These are phyloP conservation scores for Craspedostauros australis DNA, from an alignment of 108 stramenopile genomes.

Conservation along the genomic window DNA sequence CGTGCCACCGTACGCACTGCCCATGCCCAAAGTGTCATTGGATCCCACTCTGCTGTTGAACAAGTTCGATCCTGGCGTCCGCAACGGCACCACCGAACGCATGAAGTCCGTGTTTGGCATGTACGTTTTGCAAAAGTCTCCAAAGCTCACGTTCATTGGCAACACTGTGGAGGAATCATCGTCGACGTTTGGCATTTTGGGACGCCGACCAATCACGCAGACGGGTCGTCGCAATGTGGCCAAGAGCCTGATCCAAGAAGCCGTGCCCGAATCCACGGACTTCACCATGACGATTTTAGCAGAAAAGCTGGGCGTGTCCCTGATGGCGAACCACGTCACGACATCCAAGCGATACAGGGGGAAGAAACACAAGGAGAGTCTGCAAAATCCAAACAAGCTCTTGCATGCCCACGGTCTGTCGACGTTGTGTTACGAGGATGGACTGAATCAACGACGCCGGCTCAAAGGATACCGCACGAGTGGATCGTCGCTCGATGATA, in stretches of 20 bases:
- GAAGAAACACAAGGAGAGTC: slow-evolving; percentile 10
- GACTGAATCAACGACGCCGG: slow-evolving; percentile 25
- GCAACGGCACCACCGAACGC: slow-evolving; percentile 19
- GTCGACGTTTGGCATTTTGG: slow-evolving; percentile 46
- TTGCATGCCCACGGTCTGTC: slow-evolving; percentile 36
- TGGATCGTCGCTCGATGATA: slow-evolving; percentile 9
- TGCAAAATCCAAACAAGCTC: slow-evolving; percentile 59
- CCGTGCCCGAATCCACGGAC: slow-evolving; percentile 18
- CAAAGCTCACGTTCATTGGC: slow-evolving; percentile 39
- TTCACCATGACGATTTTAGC: slow-evolving; percentile 38
- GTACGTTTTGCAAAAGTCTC: slow-evolving; percentile 41
- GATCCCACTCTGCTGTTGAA: slow-evolving; percentile 46
- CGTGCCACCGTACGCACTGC: slow-evolving; percentile 44
- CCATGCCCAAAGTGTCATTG: slow-evolving; percentile 47
- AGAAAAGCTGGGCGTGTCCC: slow-evolving; percentile 22
- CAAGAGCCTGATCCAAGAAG: slow-evolving; percentile 9
- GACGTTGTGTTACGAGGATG: slow-evolving; percentile 49
- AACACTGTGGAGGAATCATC: slow-evolving; percentile 12
- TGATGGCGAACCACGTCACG: slow-evolving; percentile 27
- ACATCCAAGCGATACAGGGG: slow-evolving; percentile 22
- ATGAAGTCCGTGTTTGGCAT: slow-evolving; percentile 40
- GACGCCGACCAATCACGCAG: slow-evolving; percentile 27
- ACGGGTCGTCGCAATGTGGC: slow-evolving; percentile 36
- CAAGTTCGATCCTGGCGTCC: slow-evolving; percentile 4
- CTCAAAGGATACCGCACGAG: slow-evolving; percentile 4